These are phyloP conservation scores for Kingdonia uniflora DNA, from an alignment of 164 flowering plant genomes.

Conservation along the genomic window DNA sequence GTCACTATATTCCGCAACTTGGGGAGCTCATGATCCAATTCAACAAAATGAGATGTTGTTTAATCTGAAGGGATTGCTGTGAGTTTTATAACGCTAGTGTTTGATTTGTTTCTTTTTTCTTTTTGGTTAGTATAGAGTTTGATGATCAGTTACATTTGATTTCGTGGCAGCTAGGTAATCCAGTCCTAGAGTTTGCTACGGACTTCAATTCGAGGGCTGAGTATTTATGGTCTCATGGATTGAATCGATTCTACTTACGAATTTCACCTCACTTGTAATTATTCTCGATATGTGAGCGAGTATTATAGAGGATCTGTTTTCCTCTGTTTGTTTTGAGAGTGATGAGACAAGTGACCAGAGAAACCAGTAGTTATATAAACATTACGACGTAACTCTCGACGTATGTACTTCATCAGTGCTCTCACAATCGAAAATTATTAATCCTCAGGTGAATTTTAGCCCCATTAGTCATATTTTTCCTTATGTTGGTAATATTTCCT, in stretches of 20 bases:
- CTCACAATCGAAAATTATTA: conserved; percentile 53
- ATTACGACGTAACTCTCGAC: conserved; percentile 90
- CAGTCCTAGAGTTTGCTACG: conserved; percentile 60
- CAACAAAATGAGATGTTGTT: conserved; percentile 55
- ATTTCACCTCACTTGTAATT: conserved; percentile 77
- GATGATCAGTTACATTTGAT: not conserved
- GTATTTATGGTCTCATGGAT: conserved; percentile 87
- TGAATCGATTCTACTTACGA: conserved; percentile 78
- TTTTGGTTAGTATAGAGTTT: not conserved
- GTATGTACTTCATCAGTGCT: conserved; percentile 76
- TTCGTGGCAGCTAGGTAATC: conserved; percentile 66
- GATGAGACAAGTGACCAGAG: conserved; percentile 56
- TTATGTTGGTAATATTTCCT: not conserved
- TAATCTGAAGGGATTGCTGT: conserved; percentile 96
- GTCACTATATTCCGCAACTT: conserved; percentile 87
- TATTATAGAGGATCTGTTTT: conserved; percentile 65
- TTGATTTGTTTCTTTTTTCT: not conserved
- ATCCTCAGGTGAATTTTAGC: conserved; percentile 42
- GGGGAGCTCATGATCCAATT: conserved; percentile 61
- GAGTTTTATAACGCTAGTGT: conserved; percentile 17
- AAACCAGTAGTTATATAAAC: conserved; percentile 72
- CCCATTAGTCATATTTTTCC: not conserved
- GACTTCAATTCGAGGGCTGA: conserved; percentile 87
- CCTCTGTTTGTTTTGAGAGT: conserved; percentile 67
- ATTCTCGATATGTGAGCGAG: conserved; percentile 76